Base-by-base conservation (phyloP, 345 rosid genomes). In the Erysimum cheiranthoides region DNA sequence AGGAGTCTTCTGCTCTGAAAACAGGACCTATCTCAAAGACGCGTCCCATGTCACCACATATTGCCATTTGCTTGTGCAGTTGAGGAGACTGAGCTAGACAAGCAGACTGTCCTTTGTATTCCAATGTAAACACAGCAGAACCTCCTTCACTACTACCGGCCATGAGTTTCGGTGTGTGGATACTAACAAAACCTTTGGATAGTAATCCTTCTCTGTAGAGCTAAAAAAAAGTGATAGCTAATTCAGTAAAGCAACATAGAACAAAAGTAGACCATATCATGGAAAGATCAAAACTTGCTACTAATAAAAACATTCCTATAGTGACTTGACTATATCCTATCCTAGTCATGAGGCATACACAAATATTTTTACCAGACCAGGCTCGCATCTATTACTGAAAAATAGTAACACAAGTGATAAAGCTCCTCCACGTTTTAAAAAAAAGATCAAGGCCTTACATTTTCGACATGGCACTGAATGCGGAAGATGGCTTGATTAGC, bases 31-130 rank as follows among this genome's bases (percentile, higher is more conserved):
- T 75, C 87, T 84, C 93, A 73, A 89, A 91, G 49, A 93, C 93
- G n/a, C 90, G 87, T 25, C 78, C 78, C 32, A 85, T 69, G 76
- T 84, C 93, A 70, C 83, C 92, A 71, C 88, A 86, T 5, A 90
- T 89, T 0, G 89, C 71, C 89, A 90, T 90, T 64, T 92, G 92
- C 79, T 88, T 92, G 69, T 90, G 96, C 71, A 88, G 89, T 59
- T 92, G 97, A 76, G 97, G 93, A 21, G 92, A 90, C 79, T 92
- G 97, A 9, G 96, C 93, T 65, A 90, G 73, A 78, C 93, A 90
- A 4, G 96, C 97, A 25, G 83, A 73, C 57, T 78, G 86, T 25
- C 96, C 94, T 62, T 88, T 86, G 87, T 88, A 92, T 61, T 92
- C 96, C 74, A 92, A 70, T 75, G 25, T 82, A 82, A 92, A 90